Percentiles rank a stretch among this genome's conserved stretches.
Evolutionary conservation across 495 filamentous ascomycete species (phyloP).

Genomic region (Cladorrhinum samala): DNA sequence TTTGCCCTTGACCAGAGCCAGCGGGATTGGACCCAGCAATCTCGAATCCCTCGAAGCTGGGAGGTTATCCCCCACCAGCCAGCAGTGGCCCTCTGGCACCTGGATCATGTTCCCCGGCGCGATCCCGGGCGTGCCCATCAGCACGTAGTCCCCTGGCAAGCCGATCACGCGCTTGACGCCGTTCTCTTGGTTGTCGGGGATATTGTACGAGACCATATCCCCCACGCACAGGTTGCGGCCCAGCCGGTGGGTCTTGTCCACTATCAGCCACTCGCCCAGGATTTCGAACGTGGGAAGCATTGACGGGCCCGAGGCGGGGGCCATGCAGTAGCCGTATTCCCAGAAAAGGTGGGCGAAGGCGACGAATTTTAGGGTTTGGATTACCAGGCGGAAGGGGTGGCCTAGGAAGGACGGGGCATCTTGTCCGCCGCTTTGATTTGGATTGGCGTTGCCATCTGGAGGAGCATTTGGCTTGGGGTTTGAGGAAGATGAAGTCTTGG

Average conservation of each 20-base stretch:
- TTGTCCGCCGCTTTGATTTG: conserved; percentile 1
- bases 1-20: conserved; percentile 80
- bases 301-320: conserved; percentile 57
- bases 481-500: no score
- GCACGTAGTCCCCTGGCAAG: conserved; percentile 84
- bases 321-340: conserved; percentile 45
- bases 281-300: conserved; percentile 76
- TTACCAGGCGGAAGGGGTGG: conserved; percentile 34
- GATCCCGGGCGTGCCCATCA: conserved; percentile 53
- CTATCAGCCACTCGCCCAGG: conserved; percentile 58
- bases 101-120: conserved; percentile 62
- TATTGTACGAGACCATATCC: conserved; percentile 74
- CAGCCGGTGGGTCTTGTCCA: conserved; percentile 56
- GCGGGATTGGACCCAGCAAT: conserved; percentile 74
- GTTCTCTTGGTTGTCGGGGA: conserved; percentile 60
- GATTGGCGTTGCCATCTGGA: conserved; percentile 8
- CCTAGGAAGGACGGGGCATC: conserved; percentile 13
- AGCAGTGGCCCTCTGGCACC: conserved; percentile 88
- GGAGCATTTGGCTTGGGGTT: no score
- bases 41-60: conserved; percentile 79
- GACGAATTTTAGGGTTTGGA: conserved; percentile 37
- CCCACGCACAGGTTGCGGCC: conserved; percentile 70
- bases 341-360: conserved; percentile 54
- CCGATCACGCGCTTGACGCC: conserved; percentile 80
- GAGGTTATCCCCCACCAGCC: conserved; percentile 81